Evolutionary conservation across 345 rosid species (phyloP).

Genomic region (Euphorbia lathyris): DNA sequence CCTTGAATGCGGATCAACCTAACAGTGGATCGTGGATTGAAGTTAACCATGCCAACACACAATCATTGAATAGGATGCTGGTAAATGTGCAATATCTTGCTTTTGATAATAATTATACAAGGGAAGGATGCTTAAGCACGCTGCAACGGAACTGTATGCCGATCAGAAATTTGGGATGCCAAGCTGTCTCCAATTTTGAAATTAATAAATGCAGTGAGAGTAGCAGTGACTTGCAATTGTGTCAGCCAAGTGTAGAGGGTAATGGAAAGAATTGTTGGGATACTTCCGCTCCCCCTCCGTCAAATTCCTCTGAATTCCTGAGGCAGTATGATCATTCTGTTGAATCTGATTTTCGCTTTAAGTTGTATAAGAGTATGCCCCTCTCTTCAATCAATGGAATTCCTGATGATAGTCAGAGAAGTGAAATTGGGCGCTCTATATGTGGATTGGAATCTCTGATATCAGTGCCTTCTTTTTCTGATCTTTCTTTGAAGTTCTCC

Average conservation of each 20-base stretch:
- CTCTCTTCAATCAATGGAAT: not conserved
- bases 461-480: constrained; percentile 1
- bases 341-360: constrained; percentile 2
- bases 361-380: not conserved
- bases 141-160: constrained; percentile 6
- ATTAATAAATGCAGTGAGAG: not conserved
- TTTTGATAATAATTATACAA: constrained; percentile 2
- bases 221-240: not conserved
- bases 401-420: not conserved
- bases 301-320: not conserved
- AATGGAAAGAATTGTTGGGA: not conserved
- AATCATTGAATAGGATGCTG: not conserved
- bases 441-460: not conserved
- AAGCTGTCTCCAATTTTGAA: not conserved
- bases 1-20: constrained; percentile 5
- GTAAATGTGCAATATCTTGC: constrained; percentile 9
- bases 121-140: constrained; percentile 5
- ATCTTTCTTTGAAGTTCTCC: constrained; percentile 2
- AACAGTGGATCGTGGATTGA: not conserved
- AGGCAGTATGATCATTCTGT: not conserved
- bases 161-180: constrained; percentile 6
- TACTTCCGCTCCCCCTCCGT: not conserved
- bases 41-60: not conserved
- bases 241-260: constrained; percentile 4
- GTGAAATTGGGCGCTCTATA: not conserved